phyloP scores from a whole-genome alignment of 805 yeast species.

The Metschnikowia continentalis region DNA sequence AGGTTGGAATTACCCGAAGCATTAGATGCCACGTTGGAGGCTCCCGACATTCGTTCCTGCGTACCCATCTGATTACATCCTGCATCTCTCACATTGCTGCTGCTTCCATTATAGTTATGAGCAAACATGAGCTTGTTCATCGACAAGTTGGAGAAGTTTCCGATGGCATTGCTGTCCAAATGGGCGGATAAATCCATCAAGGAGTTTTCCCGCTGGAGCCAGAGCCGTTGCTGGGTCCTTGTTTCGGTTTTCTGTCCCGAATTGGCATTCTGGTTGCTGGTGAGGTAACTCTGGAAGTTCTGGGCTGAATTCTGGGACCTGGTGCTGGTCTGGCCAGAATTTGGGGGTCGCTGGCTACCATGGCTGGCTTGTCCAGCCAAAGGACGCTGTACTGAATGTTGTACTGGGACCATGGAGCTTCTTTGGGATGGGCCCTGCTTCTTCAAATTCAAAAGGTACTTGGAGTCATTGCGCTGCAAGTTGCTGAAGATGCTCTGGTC shows the following conservation, averaged over 20 bases:
- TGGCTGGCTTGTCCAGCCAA: constrained; percentile 1
- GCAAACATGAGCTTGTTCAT: constrained; percentile 39
- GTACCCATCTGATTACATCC: constrained; percentile 2
- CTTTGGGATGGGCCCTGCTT: constrained; percentile 12
- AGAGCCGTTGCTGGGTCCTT: constrained; percentile 77
- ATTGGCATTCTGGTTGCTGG: constrained; percentile 3
- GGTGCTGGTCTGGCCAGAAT: background rate
- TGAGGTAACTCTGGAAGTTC: constrained; percentile 37
- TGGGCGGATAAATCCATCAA: constrained; percentile 49
- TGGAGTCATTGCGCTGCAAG: constrained; percentile 37
- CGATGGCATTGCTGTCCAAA: constrained; percentile 25
- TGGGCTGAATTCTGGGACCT: constrained; percentile 1
- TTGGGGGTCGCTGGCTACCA: background rate
- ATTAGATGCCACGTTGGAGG: background rate
- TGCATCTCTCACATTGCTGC: constrained; percentile 10
- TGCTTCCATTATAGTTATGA: constrained; percentile 23
- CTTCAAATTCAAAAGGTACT: constrained; percentile 26
- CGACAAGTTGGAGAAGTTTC: constrained; percentile 38
- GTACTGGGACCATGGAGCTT: background rate
- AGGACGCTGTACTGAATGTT: background rate
- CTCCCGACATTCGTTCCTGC: background rate
- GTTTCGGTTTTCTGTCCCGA: constrained; percentile 38
- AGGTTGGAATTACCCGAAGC: background rate
- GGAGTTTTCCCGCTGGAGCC: constrained; percentile 79
- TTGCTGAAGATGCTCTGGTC: constrained; percentile 40